Conservation (phyloP, 805 yeast species). For the Suhomyces pyralidae region DNA sequence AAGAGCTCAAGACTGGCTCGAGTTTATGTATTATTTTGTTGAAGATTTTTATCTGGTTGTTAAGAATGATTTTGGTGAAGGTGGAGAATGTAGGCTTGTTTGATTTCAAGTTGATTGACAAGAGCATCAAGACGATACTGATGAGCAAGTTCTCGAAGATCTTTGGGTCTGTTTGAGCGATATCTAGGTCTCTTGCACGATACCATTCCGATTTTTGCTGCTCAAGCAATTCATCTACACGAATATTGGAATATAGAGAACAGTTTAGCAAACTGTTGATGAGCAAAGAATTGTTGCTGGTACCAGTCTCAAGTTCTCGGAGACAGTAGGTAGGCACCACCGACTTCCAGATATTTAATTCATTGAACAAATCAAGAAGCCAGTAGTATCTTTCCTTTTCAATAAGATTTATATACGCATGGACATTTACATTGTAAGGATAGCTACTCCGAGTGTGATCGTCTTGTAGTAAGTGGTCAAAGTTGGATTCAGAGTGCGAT, state of each 20-base stretch:
- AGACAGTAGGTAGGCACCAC: constrained; percentile 34
- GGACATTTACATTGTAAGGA: constrained; percentile 15
- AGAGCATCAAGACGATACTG: constrained; percentile 28
- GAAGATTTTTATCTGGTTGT: constrained; percentile 32
- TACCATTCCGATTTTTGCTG: constrained; percentile 27
- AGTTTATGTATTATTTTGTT: constrained; percentile 25
- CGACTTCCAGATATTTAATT: constrained; percentile 35
- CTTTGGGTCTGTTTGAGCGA: constrained; percentile 9
- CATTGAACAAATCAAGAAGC: constrained; percentile 41
- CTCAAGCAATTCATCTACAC: constrained; percentile 9
- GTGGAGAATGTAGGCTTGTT: constrained; percentile 10
- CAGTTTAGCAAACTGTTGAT: constrained; percentile 33
- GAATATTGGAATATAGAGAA: constrained; percentile 12
- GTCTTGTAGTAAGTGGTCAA: neutral
- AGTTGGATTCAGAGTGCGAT: neutral
- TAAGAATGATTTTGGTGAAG: constrained; percentile 15
- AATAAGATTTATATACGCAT: constrained; percentile 21
- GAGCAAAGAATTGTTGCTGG: constrained; percentile 18
- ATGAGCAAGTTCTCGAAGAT: constrained; percentile 29
- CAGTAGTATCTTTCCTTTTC: constrained; percentile 36
- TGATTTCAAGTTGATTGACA: constrained; percentile 18
- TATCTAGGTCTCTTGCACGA: constrained; percentile 6
- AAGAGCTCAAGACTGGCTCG: constrained; percentile 6
- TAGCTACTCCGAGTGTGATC: neutral
- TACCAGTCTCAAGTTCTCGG: constrained; percentile 7